Evolutionary conservation across 495 filamentous ascomycete species (phyloP).

Genomic region (Aspergillus avenaceus): DNA sequence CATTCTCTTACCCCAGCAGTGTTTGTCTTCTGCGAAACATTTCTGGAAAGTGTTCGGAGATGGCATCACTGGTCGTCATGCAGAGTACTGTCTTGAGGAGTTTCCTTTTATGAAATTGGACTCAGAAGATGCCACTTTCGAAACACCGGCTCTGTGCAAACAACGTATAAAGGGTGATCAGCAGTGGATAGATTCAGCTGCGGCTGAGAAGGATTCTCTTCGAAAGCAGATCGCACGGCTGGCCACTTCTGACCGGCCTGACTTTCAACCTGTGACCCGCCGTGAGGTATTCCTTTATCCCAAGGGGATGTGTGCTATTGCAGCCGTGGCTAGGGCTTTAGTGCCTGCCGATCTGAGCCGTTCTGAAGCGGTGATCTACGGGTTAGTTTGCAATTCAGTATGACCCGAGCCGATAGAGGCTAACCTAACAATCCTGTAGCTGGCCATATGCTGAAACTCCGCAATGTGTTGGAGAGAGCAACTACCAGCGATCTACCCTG

Average conservation of each 20-base stretch:
- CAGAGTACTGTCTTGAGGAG: conserved; percentile 31
- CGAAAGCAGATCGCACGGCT: conserved; percentile 40
- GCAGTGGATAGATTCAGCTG: conserved; percentile 72
- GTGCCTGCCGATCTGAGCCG: conserved; percentile 12
- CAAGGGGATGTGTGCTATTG: conserved; percentile 44
- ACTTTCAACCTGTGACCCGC: conserved; percentile 39
- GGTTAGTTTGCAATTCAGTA: not conserved
- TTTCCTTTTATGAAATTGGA: conserved; percentile 17
- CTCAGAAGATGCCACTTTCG: conserved; percentile 3
- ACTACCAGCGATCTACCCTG: conserved; percentile 31
- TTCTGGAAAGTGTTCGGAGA: conserved; percentile 36
- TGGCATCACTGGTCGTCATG: conserved; percentile 33
- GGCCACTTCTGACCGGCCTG: conserved; percentile 15
- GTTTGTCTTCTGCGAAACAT: not conserved
- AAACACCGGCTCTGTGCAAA: not conserved
- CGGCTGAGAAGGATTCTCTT: conserved; percentile 56
- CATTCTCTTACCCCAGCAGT: not conserved
- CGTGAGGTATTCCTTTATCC: conserved; percentile 40
- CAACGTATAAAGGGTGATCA: not conserved
- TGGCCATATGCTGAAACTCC: conserved; percentile 20
- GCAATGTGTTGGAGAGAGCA: conserved; percentile 23
- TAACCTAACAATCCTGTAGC: too few relatives aligned
- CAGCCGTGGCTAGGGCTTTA: conserved; percentile 17
- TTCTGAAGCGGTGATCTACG: conserved; percentile 36
- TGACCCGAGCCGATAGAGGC: too few relatives aligned